Evolutionary conservation across 1,139 yeast genomes (phyloP).

Genomic region (Hansenula lynferdii): DNA sequence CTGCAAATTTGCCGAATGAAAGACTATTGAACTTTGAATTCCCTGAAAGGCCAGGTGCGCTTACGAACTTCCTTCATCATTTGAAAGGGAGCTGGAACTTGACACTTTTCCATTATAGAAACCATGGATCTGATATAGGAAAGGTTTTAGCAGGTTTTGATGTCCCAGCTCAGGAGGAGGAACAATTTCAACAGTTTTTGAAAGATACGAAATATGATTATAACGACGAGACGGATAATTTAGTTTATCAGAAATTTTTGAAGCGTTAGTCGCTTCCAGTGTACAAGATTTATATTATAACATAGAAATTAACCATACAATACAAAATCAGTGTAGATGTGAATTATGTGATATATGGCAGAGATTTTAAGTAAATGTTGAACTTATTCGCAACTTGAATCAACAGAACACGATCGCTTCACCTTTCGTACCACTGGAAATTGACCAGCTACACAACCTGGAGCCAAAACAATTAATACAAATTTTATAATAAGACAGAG

Average conservation of each 20-base stretch:
- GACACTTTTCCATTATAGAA: constrained; percentile 92
- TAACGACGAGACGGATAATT: constrained; percentile 78
- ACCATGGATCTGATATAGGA: constrained; percentile 94
- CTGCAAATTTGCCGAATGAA: constrained; percentile 63
- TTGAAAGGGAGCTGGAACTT: constrained; percentile 84
- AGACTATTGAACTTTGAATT: constrained; percentile 81
- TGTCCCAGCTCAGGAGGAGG: constrained; percentile 69
- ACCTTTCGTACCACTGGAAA: too few species aligned
- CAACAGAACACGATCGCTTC: too few species aligned
- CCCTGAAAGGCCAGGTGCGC: constrained; percentile 97
- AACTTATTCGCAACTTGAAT: too few species aligned
- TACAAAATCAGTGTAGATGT: too few species aligned
- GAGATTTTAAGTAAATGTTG: too few species aligned
- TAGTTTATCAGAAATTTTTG: constrained; percentile 75
- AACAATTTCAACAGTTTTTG: constrained; percentile 63
- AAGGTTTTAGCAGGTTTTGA: constrained; percentile 87
- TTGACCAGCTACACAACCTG: too few species aligned
- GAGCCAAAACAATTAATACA: too few species aligned
- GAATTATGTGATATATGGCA: too few species aligned
- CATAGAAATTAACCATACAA: too few species aligned
- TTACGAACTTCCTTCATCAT: constrained; percentile 69
- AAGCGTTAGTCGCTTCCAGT: too few species aligned
- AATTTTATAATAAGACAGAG: too few species aligned
- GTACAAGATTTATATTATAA: too few species aligned
- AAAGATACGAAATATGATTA: constrained; percentile 69